Evolutionary conservation across 148 eudicot genomes (phyloP).

Genomic region (Polygonum aviculare): DNA sequence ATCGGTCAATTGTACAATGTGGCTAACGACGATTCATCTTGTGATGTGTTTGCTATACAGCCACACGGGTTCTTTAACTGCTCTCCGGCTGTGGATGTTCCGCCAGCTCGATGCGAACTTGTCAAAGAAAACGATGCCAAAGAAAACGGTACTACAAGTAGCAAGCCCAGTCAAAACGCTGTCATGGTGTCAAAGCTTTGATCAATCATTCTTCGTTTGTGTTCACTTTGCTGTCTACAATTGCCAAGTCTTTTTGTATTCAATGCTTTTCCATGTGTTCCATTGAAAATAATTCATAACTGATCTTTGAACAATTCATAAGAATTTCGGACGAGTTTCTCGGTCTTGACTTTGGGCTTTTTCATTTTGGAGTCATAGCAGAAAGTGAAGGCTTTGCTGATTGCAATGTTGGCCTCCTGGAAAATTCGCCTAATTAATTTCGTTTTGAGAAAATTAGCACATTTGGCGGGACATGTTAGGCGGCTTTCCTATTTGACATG

Average conservation of each 20-base stretch:
- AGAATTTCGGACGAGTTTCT: background rate
- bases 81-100: slow-evolving; percentile 64
- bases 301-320: background rate
- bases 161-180: slow-evolving; percentile 20
- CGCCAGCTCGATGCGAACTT: slow-evolving; percentile 34
- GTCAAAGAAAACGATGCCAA: slow-evolving; percentile 19
- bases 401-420: no score
- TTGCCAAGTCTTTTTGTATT: background rate
- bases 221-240: background rate
- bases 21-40: background rate
- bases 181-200: slow-evolving; percentile 6
- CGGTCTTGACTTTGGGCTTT: background rate
- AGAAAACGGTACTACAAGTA: slow-evolving; percentile 28
- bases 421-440: background rate
- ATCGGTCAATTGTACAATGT: no score
- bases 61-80: slow-evolving; percentile 69
- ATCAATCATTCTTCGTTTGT: background rate
- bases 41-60: slow-evolving; percentile 17
- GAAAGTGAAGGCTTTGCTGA: background rate
- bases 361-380: background rate
- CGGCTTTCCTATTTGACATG: background rate
- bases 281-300: no score
- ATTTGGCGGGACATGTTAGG: background rate
- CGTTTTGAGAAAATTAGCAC: background rate
- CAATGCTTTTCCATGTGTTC: no score